Base-by-base conservation (phyloP, 2,329 filamentous ascomycete genomes). In the Fusarium staphyleae region DNA sequence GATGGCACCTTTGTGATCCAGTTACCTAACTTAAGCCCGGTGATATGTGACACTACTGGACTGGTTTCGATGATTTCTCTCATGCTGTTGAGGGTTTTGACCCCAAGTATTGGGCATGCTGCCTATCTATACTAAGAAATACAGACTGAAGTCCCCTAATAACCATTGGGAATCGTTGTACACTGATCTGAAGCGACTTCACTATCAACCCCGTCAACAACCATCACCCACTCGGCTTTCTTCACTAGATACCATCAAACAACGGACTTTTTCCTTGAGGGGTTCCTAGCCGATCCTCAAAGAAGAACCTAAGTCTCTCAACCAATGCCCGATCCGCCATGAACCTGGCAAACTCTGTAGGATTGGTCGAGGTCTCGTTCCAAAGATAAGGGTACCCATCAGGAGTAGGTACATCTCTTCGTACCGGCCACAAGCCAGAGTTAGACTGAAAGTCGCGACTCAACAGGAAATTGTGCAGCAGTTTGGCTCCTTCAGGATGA, bases 401-500 rank as follows among this genome's bases (percentile, higher is more conserved):
- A 0, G 74, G 70, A 0, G 68, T 36, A 2, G 62, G 43, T 2
- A 74, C 50, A 55, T 78, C 77, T 3, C 51, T 55, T 4, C 75
- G 69, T 1, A 74, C 71, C 14, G 70, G 72, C 75, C 74, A 66
- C 33, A 34, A n/a, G 5, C 45, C 24, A 3, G 68, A 69, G 3
- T 45, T 52, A 7, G 63, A 46, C 62, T 80, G 77, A 39, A 57
- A 73, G 48, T 78, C 78, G 2, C 68, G 50, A 48, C 72, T 77
- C 10, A 82, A 65, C 5, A 82, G 52, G 61, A 67, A 83, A 62
- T 73, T 78, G 59, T 78, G 73, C 8, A 83, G 72, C 19, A 83
- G 67, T 69, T 81, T 83, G 22, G 81, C 78, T 26, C 74, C 74
- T 64, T 83, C 79, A 0, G 78, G 77, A 42, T 79, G 78, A 0